Base-by-base conservation (phyloP, 31 red algal genomes). In the Porphyra umbilicalis region DNA sequence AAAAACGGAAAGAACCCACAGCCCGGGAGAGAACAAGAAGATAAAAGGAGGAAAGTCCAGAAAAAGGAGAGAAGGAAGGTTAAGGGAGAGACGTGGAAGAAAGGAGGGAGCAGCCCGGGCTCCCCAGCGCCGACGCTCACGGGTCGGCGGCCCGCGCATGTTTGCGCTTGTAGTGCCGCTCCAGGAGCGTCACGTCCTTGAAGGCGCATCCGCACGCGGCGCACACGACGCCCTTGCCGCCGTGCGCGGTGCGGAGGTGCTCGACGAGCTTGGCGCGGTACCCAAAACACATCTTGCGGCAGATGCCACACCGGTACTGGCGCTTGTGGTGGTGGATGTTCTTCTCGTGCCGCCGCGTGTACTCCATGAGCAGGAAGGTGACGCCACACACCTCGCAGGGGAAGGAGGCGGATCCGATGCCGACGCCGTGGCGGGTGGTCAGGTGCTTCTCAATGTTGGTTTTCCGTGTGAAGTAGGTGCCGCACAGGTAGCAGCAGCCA, bases 301-400 rank as follows among this genome's bases (percentile, higher is more conserved):
- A 71, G 25, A 71, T 71, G 57, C 57, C 57, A 8, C 57, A 71
- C 57, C 57, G 57, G 57, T 71, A 71, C 57, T 71, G 57, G 57
- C 57, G 57, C 57, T 71, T 71, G 57, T 71, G 57, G 57, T 71
- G 57, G 57, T 71, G 57, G 14, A 71, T 71, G 57, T 71, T 71
- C 57, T 71, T 71, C 16, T 71, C 57, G 8, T 71, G 57, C 57
- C 57, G 57, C 57, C 57, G 57, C 57, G 57, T 71, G 57, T 71
- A 71, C 25, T 71, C 57, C 57, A 71, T 71, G 20, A 71, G 57
- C 57, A 71, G 25, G 57, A 71, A 71, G 20, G 57, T n/a, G 13
- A 71, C 57, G 57, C 57, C 57, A 8, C 57, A 71, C 6, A 71
- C 57, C 57, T 71, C 57, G 57, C 57, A 71, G 25, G 57, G 57